A percentile compares a stretch with the other conserved stretches of the same genome.
phyloP scores from a whole-genome alignment of 495 filamentous ascomycete species.

The Penicillium arizonense region DNA sequence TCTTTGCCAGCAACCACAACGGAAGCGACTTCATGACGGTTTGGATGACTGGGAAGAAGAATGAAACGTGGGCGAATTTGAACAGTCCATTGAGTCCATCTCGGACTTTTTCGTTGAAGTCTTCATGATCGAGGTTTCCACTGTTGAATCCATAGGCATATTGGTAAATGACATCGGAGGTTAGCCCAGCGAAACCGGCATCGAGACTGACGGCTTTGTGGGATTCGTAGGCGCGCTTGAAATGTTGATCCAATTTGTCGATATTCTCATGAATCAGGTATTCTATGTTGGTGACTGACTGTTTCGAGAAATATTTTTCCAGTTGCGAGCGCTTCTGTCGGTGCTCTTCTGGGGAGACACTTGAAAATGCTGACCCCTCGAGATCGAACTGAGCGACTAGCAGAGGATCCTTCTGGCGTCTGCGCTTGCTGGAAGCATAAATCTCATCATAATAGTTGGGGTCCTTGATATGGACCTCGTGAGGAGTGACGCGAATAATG shows the following conservation, averaged over 20 bases:
- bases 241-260: conserved; percentile 13
- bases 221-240: conserved; percentile 8
- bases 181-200: conserved; percentile 23
- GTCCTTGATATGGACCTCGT: conserved; percentile 49
- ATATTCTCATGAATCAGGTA: conserved; percentile 12
- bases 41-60: conserved; percentile 20
- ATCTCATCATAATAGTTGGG: conserved; percentile 36
- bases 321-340: conserved; percentile 23
- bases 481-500: conserved; percentile 51
- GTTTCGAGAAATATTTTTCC: conserved; percentile 29
- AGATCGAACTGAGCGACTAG: conserved; percentile 18
- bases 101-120: conserved; percentile 20
- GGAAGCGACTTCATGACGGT: conserved; percentile 14
- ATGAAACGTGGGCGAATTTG: conserved; percentile 9
- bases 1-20: background rate
- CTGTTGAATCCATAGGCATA: conserved; percentile 26
- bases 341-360: conserved; percentile 20
- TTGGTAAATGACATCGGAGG: conserved; percentile 25
- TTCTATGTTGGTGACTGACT: conserved; percentile 15
- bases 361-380: conserved; percentile 15
- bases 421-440: conserved; percentile 19
- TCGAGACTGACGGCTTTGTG: conserved; percentile 18
- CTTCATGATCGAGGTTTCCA: conserved; percentile 22
- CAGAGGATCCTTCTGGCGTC: conserved; percentile 24
- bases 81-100: conserved; percentile 24